Conservation (phyloP, 805 yeast genomes). For the Pichia eremophila region DNA sequence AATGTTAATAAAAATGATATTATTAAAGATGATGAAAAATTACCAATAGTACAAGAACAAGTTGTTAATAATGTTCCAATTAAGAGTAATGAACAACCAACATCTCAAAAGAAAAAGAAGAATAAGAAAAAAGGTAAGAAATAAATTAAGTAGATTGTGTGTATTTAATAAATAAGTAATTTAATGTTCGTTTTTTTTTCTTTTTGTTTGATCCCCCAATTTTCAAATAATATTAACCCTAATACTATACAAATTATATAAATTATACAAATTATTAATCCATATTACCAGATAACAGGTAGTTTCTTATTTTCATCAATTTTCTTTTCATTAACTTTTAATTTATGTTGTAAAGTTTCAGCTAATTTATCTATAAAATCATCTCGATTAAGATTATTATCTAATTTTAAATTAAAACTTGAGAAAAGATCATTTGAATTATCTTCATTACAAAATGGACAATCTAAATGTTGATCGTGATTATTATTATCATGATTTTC, state of each 20-base stretch:
- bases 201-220: too few relatives aligned
- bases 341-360: constrained; percentile 3
- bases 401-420: background rate
- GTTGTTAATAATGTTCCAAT: background rate
- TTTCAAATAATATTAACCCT: too few relatives aligned
- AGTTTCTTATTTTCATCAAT: background rate
- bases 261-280: background rate
- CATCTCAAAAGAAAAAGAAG: constrained; percentile 9
- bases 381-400: background rate
- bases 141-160: background rate
- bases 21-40: constrained; percentile 5
- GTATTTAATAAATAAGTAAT: too few relatives aligned
- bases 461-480: background rate
- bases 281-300: constrained; percentile 5
- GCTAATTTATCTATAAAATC: constrained; percentile 4
- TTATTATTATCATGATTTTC: background rate
- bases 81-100: background rate
- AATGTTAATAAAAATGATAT: constrained; percentile 14
- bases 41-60: background rate
- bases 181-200: too few relatives aligned
- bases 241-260: background rate
- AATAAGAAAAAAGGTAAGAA: constrained; percentile 20
- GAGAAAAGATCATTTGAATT: background rate
- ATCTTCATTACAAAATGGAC: constrained; percentile 6
- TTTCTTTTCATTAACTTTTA: background rate